Conservation (phyloP, 2,329 filamentous ascomycete genomes). For the Diplocarpon rosae region DNA sequence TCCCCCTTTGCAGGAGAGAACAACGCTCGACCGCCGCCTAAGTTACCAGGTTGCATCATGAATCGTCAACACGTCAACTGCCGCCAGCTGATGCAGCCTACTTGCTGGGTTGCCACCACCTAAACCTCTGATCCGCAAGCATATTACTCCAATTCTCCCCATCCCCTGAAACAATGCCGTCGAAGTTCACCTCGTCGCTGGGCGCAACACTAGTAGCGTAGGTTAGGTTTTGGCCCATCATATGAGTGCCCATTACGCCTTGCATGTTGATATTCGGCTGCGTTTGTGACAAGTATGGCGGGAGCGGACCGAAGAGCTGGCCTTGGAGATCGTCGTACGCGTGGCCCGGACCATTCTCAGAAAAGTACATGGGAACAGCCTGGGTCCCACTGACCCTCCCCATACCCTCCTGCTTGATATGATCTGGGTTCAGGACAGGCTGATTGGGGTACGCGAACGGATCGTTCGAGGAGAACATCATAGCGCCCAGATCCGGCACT, state of each 20-base stretch:
- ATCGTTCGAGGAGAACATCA: constrained; percentile 73
- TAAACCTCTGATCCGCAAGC: constrained; percentile 13
- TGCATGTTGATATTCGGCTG: constrained; percentile 19
- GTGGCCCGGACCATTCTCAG: constrained; percentile 16
- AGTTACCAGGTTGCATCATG: constrained; percentile 1
- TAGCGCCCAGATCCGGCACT: constrained; percentile 58
- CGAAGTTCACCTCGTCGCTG: constrained; percentile 20
- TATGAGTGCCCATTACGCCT: constrained; percentile 8
- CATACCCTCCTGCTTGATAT: constrained; percentile 24
- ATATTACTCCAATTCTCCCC: constrained; percentile 20
- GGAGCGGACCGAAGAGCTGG: constrained; percentile 59
- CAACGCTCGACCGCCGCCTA: background rate
- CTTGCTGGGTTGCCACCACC: background rate
- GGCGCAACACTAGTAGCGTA: constrained; percentile 16
- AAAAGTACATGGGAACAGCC: constrained; percentile 20
- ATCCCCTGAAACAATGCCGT: constrained; percentile 20
- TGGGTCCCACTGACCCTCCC: constrained; percentile 7
- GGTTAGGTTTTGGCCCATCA: constrained; percentile 16
- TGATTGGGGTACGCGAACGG: constrained; percentile 70
- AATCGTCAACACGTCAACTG: background rate
- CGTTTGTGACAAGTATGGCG: constrained; percentile 47
- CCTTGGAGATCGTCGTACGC: constrained; percentile 55
- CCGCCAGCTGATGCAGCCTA: no score
- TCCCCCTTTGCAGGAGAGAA: background rate
- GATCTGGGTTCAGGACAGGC: constrained; percentile 51